Conservation (phyloP, 169 alveolate species). For the Plasmodium gonderi region DNA sequence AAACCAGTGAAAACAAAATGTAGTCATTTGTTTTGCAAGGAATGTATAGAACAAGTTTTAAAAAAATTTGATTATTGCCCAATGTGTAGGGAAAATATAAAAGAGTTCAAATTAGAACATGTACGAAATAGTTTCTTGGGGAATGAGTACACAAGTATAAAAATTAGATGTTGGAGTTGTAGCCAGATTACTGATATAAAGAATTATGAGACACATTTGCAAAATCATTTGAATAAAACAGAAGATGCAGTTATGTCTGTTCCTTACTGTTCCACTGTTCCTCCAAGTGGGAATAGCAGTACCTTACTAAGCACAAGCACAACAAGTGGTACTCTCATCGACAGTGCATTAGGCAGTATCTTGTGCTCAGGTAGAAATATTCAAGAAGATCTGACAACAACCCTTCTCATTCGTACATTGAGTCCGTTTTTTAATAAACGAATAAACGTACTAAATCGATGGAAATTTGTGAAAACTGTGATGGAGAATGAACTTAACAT, state of each 20-base stretch:
- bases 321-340: too few species aligned
- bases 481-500: not conserved
- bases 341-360: too few species aligned
- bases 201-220: slow-evolving; percentile 31
- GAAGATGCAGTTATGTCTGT: not conserved
- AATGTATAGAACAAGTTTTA: slow-evolving; percentile 74
- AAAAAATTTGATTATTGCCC: slow-evolving; percentile 52
- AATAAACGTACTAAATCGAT: not conserved
- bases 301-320: too few species aligned
- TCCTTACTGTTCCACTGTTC: too few species aligned
- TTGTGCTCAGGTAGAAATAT: not conserved
- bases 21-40: slow-evolving; percentile 77
- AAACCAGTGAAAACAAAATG: slow-evolving; percentile 78
- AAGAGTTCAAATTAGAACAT: slow-evolving; percentile 8
- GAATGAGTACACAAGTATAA: slow-evolving; percentile 19
- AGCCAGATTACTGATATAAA: slow-evolving; percentile 22
- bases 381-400: not conserved
- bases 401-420: not conserved
- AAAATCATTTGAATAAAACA: not conserved
- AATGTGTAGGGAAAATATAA: slow-evolving; percentile 32
- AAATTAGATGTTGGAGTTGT: slow-evolving; percentile 27
- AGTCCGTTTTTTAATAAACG: not conserved
- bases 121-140: slow-evolving; percentile 16
- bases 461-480: not conserved
- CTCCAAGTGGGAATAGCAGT: too few species aligned